Percentiles rank a stretch among this genome's conserved stretches.
These are phyloP conservation scores for Mixia osmundae DNA, from an alignment of 1,284 basidiomycete genomes.

Conservation along the genomic window DNA sequence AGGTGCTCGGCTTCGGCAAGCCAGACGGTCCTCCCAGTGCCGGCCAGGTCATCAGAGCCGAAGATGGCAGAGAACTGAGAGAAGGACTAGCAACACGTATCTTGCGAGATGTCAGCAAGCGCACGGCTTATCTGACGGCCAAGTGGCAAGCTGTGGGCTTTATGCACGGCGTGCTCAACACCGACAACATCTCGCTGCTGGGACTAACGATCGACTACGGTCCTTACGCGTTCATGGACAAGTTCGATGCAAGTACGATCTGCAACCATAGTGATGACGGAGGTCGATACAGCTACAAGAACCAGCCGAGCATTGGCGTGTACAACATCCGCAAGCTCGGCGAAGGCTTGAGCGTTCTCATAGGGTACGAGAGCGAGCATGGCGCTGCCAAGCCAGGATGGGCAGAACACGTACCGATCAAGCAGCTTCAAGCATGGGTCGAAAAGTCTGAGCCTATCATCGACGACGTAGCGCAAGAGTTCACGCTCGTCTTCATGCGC, in stretches of 20 bases:
- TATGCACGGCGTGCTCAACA: conserved; percentile 57
- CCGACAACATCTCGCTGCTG: conserved; percentile 44
- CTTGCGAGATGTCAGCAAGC: conserved; percentile 46
- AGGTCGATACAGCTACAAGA: conserved; percentile 39
- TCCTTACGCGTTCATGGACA: conserved; percentile 12
- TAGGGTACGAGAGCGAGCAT: conserved; percentile 42
- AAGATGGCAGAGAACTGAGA: no score
- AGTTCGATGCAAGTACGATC: conserved; percentile 48
- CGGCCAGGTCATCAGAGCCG: background rate
- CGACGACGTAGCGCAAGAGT: conserved; percentile 25
- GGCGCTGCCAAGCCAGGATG: conserved; percentile 30
- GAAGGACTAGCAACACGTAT: conserved; percentile 27
- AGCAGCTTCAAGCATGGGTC: conserved; percentile 39
- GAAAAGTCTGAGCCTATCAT: conserved; percentile 31
- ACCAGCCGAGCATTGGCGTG: conserved; percentile 29
- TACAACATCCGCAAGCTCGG: conserved; percentile 56
- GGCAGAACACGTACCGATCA: conserved; percentile 32
- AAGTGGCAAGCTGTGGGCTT: conserved; percentile 45
- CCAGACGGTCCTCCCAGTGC: conserved; percentile 1
- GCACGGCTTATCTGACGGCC: conserved; percentile 77
- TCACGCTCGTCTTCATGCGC: conserved; percentile 32
- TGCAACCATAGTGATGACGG: conserved; percentile 79
- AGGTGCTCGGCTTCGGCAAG: conserved; percentile 29
- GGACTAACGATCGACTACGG: conserved; percentile 55
- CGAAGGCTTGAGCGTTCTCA: conserved; percentile 46